Percentiles rank a stretch among this genome's conserved stretches.
These are phyloP conservation scores for Suhomyces chickasaworum DNA, from an alignment of 1,139 yeast species.

Conservation along the genomic window DNA sequence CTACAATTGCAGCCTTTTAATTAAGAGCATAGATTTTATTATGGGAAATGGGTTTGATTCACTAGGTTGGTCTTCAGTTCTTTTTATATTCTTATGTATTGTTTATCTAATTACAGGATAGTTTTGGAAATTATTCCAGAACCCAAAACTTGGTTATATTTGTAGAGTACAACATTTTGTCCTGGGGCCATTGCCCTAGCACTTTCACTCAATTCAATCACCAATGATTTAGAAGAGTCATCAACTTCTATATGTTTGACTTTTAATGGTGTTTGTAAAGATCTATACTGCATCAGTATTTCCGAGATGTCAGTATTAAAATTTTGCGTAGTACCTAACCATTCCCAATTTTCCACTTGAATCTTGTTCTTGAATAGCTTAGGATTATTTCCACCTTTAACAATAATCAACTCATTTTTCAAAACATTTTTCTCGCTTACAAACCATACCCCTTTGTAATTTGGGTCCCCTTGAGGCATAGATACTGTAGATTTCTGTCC, in stretches of 20 bases:
- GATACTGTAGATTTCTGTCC: slow-evolving; percentile 82
- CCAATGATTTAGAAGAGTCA: slow-evolving; percentile 15
- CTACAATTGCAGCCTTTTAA: slow-evolving; percentile 47
- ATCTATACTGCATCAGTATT: slow-evolving; percentile 59
- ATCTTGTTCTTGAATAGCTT: slow-evolving; percentile 53
- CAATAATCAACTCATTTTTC: slow-evolving; percentile 76
- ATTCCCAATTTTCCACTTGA: slow-evolving; percentile 48
- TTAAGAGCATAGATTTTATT: background rate
- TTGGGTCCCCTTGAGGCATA: slow-evolving; percentile 85
- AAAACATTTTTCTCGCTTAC: slow-evolving; percentile 67
- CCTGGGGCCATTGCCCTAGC: slow-evolving; percentile 89
- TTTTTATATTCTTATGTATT: slow-evolving; percentile 6
- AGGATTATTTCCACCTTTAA: slow-evolving; percentile 67
- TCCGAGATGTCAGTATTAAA: slow-evolving; percentile 5
- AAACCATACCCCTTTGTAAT: slow-evolving; percentile 80
- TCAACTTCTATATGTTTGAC: slow-evolving; percentile 23
- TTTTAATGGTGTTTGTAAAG: slow-evolving; percentile 60
- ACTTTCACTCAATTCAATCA: slow-evolving; percentile 40
- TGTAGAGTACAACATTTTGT: slow-evolving; percentile 77
- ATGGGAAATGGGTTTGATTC: slow-evolving; percentile 4
- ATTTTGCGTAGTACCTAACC: slow-evolving; percentile 37
- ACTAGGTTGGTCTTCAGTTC: slow-evolving; percentile 4
- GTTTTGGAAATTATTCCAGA: slow-evolving; percentile 54
- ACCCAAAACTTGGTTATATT: slow-evolving; percentile 70
- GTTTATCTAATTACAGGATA: slow-evolving; percentile 8